Percentiles rank a stretch among this genome's conserved stretches.
Conservation (phyloP, 1,284 basidiomycete genomes). For the Pseudozyma pruni region DNA sequence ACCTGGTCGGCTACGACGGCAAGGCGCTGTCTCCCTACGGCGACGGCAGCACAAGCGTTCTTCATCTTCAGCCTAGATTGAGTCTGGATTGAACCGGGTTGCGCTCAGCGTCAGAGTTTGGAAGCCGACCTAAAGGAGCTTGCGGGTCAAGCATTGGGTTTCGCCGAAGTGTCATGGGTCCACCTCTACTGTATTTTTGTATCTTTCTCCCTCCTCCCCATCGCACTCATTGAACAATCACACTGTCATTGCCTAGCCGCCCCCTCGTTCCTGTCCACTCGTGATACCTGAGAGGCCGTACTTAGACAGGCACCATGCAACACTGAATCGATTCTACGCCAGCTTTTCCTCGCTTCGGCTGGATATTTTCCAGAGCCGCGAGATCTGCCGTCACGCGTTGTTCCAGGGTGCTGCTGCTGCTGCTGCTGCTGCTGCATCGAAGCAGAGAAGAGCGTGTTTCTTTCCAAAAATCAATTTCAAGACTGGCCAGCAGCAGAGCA, state of each 20-base stretch:
- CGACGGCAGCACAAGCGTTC: conserved; percentile 49
- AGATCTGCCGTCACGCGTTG: too few species aligned
- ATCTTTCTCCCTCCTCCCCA: not conserved
- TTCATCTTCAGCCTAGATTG: conserved; percentile 48
- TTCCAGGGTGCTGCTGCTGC: too few species aligned
- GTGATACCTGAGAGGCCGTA: too few species aligned
- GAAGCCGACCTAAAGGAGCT: not conserved
- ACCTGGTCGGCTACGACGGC: conserved; percentile 46
- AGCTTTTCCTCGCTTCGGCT: too few species aligned
- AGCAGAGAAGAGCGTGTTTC: too few species aligned
- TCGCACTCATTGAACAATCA: conserved; percentile 1
- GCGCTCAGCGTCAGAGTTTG: too few species aligned
- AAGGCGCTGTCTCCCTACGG: conserved; percentile 42
- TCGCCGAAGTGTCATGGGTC: conserved; percentile 18
- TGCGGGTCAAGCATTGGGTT: conserved; percentile 3
- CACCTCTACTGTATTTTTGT: conserved; percentile 22
- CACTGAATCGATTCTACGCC: too few species aligned
- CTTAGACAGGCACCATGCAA: too few species aligned
- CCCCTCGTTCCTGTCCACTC: not conserved
- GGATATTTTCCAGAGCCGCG: too few species aligned
- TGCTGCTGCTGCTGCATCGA: too few species aligned
- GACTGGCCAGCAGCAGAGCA: not conserved
- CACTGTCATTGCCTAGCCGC: conserved; percentile 1
- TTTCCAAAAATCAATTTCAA: too few species aligned
- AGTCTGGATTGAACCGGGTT: conserved; percentile 39